Evolutionary conservation across 495 filamentous ascomycete species (phyloP), one percentile per base, ranked within the genome.

Genomic region (Collariella sp.): DNA sequence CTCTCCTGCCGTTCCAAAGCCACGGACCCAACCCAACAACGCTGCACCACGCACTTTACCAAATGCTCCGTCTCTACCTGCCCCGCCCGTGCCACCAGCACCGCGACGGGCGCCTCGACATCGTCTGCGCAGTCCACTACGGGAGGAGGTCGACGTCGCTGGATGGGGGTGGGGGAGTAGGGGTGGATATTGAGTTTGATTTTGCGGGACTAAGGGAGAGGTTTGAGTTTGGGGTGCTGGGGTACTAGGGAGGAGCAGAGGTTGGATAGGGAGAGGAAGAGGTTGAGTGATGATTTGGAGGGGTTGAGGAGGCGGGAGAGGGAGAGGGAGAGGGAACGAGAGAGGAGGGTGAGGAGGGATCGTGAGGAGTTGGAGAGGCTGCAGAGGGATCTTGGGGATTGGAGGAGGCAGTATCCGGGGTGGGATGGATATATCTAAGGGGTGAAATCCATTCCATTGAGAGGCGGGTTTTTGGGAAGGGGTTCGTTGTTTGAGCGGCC

Each of bases 101-200:
- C 51, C 56, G 52, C 33, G 41, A 51, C 26, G 52, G 52, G 13
- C 19, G 7, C 16, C 44, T 54, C 33, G 56, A 54, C 47, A n/a
- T 46, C 16, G 44, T 54, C 26, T 59, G 56, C 46, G 47, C 41
- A 11, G 52, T 48, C 24, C 56, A 59, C 51, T 59, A 59, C 52
- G 46, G 52, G 39, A 59, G 33, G 34, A 5, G 5, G 26, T 31
- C 26, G 26, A 31, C 26, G 26, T 5, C 5, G 26, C 26, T 31
- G 26, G 9, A 31, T 9, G 9, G 36, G 35, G 40, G 20, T 20
- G 57, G 26, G 16, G 57, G 39, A 5, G 48, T 23, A 15, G 40
- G 52, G 41, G n/a, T 36, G n/a, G 41, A 26, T 23, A 5, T 20
- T 40, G 31, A 10, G 2, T 31, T 56, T 11, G 39, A 50, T 22